Conservation (phyloP, 148 eudicot genomes). For the Amaranthus palmeri region DNA sequence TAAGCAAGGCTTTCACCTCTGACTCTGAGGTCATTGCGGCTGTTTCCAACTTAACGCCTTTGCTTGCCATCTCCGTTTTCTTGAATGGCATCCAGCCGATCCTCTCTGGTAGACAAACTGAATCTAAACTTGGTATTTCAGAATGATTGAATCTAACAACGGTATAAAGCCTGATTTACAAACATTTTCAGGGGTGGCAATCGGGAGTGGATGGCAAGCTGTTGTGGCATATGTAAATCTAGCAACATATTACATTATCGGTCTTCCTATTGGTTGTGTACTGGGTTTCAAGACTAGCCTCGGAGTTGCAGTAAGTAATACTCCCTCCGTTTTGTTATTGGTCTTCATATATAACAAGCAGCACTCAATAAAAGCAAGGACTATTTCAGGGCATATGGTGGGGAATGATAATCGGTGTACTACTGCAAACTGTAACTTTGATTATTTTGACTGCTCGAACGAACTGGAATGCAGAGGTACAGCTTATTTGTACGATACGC, state of each 20-base stretch:
- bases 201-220: slow-evolving; percentile 64
- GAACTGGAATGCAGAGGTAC: slow-evolving; percentile 49
- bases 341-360: not conserved
- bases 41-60: slow-evolving; percentile 41
- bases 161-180: not conserved
- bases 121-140: not conserved
- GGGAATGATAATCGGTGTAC: slow-evolving; percentile 60
- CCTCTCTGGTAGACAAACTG: slow-evolving; percentile 36
- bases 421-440: slow-evolving; percentile 43
- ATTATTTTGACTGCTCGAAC: slow-evolving; percentile 49
- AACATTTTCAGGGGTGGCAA: slow-evolving; percentile 42
- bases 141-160: not conserved
- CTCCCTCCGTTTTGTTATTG: not conserved
- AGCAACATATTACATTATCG: slow-evolving; percentile 46
- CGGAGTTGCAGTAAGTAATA: slow-evolving; percentile 42
- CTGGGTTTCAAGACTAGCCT: slow-evolving; percentile 57
- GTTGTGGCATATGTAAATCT: slow-evolving; percentile 48
- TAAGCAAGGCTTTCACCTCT: slow-evolving; percentile 45
- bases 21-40: slow-evolving; percentile 44
- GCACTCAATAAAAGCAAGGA: not conserved
- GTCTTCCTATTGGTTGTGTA: slow-evolving; percentile 62
- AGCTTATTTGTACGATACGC: not conserved
- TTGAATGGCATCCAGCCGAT: slow-evolving; percentile 54
- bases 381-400: slow-evolving; percentile 55
- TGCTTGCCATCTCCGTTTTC: slow-evolving; percentile 52